phyloP scores from a whole-genome alignment of 345 rosid genomes.

The Salix udensis region DNA sequence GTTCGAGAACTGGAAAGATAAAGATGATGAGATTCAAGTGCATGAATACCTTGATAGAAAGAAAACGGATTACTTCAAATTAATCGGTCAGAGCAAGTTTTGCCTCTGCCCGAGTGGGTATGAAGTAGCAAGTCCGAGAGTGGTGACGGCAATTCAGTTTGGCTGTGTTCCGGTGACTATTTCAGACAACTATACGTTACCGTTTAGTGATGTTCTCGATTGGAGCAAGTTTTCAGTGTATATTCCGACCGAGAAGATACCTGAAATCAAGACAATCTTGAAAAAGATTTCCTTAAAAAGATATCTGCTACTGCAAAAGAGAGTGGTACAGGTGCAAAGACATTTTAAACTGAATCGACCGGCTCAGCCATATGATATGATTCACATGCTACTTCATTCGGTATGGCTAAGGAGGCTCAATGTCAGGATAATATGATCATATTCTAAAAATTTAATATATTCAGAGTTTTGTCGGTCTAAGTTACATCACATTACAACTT shows the following conservation, averaged over 20 bases:
- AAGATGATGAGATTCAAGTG: slow-evolving; percentile 51
- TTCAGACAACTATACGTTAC: slow-evolving; percentile 43
- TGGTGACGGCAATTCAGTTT: slow-evolving; percentile 41
- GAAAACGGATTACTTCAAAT: slow-evolving; percentile 28
- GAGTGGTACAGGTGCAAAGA: slow-evolving; percentile 40
- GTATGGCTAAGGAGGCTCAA: slow-evolving; percentile 67
- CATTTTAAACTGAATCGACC: slow-evolving; percentile 57
- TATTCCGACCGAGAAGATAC: slow-evolving; percentile 36
- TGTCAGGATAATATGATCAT: slow-evolving; percentile 2
- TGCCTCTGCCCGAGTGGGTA: slow-evolving; percentile 67
- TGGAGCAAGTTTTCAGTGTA: slow-evolving; percentile 49
- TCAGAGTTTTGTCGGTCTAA: too few species aligned
- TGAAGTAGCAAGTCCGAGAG: slow-evolving; percentile 70
- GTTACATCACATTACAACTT: too few species aligned
- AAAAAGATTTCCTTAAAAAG: slow-evolving; percentile 21
- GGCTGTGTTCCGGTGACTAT: slow-evolving; percentile 61
- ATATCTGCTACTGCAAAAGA: slow-evolving; percentile 37
- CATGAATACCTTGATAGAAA: slow-evolving; percentile 40
- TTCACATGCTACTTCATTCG: slow-evolving; percentile 66
- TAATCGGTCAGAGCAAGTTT: slow-evolving; percentile 46
- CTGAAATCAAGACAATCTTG: slow-evolving; percentile 47
- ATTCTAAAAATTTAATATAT: too few species aligned
- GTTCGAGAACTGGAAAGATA: slow-evolving; percentile 59
- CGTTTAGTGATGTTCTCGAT: slow-evolving; percentile 57
- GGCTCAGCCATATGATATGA: slow-evolving; percentile 52